Conservation (phyloP, 1,284 basidiomycete genomes). For the Malassezia pachydermatis region DNA sequence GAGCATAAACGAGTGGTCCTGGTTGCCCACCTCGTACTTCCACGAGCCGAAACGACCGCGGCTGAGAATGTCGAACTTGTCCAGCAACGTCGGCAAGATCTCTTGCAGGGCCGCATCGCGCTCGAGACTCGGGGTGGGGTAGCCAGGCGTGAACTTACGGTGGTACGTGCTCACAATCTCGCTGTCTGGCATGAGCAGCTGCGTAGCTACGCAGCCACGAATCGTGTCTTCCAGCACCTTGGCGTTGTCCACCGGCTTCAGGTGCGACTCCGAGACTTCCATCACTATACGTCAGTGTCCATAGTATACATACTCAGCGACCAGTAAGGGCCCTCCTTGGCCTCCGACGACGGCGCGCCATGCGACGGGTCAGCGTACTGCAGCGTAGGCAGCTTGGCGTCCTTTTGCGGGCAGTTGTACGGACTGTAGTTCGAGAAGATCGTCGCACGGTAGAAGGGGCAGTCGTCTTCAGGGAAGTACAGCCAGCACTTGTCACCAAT, state of each 20-base stretch:
- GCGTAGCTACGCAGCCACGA: constrained; percentile 52
- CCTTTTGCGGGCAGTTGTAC: constrained; percentile 51
- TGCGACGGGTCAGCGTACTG: constrained; percentile 51
- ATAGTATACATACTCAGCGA: no score
- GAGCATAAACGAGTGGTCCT: constrained; percentile 54
- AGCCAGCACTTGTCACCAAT: constrained; percentile 55
- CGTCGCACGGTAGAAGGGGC: constrained; percentile 54
- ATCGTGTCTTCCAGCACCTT: constrained; percentile 52
- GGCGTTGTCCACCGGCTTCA: constrained; percentile 52
- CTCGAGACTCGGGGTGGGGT: constrained; percentile 52
- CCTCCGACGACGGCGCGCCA: constrained; percentile 45
- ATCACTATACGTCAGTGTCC: no score
- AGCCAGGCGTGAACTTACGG: constrained; percentile 51
- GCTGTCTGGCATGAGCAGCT: constrained; percentile 51
- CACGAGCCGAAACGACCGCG: constrained; percentile 54
- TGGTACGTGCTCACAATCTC: constrained; percentile 54
- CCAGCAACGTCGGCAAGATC: constrained; percentile 51
- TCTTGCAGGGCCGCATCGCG: constrained; percentile 51
- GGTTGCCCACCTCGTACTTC: constrained; percentile 54
- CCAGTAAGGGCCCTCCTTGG: constrained; percentile 52
- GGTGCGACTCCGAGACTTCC: constrained; percentile 53
- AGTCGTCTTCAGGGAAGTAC: constrained; percentile 52
- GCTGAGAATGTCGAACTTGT: constrained; percentile 50
- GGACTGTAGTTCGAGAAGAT: constrained; percentile 55
- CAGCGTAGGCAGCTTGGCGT: constrained; percentile 50